These are phyloP conservation scores for Penicillium italicum DNA, from an alignment of 2,329 filamentous ascomycete species.

Conservation along the genomic window DNA sequence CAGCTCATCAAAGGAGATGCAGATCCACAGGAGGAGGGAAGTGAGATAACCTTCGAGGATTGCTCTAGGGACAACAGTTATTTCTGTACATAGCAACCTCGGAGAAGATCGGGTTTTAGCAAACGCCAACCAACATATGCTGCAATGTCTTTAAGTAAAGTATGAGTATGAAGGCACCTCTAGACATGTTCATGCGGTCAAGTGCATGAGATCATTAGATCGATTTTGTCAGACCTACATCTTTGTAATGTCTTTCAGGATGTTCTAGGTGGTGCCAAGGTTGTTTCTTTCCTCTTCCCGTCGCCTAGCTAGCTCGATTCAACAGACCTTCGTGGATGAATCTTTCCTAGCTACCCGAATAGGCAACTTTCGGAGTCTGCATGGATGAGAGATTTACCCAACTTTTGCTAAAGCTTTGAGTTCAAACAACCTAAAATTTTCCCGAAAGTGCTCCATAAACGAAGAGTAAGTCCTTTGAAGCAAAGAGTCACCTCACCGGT, in stretches of 20 bases:
- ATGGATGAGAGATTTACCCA: too few species aligned
- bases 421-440: too few species aligned
- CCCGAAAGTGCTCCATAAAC: too few species aligned
- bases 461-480: background rate
- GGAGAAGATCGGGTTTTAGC: too few species aligned
- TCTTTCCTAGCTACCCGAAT: background rate
- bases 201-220: too few species aligned
- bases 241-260: too few species aligned
- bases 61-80: background rate
- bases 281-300: too few species aligned
- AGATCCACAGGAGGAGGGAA: background rate
- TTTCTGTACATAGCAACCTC: background rate
- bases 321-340: background rate
- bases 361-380: too few species aligned
- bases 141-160: background rate
- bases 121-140: background rate
- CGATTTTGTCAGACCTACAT: too few species aligned
- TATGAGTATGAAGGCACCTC: background rate
- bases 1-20: background rate
- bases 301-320: too few species aligned
- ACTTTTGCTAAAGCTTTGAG: too few species aligned
- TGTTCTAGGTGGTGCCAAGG: too few species aligned
- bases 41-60: background rate
- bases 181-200: background rate
- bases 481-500: background rate